Percentiles rank a stretch among this genome's conserved stretches.
phyloP scores from a whole-genome alignment of 108 stramenopile genomes.

The Pseudonitzschia delicatissima region DNA sequence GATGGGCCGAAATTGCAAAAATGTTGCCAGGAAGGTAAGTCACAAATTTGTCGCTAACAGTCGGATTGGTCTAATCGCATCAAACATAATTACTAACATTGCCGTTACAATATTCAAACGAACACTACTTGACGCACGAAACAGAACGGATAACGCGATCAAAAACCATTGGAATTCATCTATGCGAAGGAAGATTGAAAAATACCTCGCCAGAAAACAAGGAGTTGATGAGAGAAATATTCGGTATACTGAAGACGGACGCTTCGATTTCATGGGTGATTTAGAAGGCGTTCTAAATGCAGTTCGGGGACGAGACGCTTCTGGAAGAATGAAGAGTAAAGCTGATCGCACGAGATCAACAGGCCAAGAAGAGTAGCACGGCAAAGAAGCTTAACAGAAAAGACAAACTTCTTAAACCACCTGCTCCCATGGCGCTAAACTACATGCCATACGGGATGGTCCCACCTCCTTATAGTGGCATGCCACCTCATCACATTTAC shows the following conservation, averaged over 20 bases:
- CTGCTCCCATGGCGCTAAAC: slow-evolving; percentile 22
- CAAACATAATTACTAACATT: no score
- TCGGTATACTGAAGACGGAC: slow-evolving; percentile 61
- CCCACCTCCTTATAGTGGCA: slow-evolving; percentile 28
- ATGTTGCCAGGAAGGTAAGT: slow-evolving; percentile 77
- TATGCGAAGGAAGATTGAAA: slow-evolving; percentile 83
- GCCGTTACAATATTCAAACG: no score
- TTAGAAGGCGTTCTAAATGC: slow-evolving; percentile 77
- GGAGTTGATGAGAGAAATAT: slow-evolving; percentile 45
- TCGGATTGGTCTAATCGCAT: no score
- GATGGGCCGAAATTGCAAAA: slow-evolving; percentile 89
- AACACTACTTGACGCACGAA: neutral
- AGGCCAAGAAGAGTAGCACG: slow-evolving; percentile 16
- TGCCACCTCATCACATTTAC: slow-evolving; percentile 37
- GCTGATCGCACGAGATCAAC: slow-evolving; percentile 18
- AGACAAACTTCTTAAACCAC: slow-evolving; percentile 17
- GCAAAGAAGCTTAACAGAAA: slow-evolving; percentile 23
- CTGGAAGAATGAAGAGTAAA: slow-evolving; percentile 15
- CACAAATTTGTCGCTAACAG: neutral
- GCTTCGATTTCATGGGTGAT: slow-evolving; percentile 86
- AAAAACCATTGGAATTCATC: slow-evolving; percentile 96
- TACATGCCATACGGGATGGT: slow-evolving; percentile 32
- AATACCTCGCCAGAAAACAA: slow-evolving; percentile 58
- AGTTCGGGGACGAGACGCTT: slow-evolving; percentile 47
- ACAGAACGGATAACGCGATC: slow-evolving; percentile 97